phyloP scores from a whole-genome alignment of 805 yeast species.

The Wickerhamomyces pijperi region DNA sequence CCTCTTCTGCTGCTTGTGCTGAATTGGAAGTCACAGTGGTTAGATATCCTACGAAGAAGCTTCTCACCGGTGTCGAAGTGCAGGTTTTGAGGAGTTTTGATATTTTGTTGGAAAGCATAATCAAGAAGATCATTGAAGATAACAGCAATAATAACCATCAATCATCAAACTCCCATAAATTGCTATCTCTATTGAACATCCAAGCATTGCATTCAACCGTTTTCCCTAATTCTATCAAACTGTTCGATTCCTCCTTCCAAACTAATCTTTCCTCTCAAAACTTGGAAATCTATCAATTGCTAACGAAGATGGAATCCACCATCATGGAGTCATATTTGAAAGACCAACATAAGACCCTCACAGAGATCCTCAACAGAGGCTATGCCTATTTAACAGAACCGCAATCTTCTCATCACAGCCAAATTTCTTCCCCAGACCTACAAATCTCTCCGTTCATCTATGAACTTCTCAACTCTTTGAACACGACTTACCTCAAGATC shows the following conservation, averaged over 20 bases:
- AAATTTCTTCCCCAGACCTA: slow-evolving; percentile 20
- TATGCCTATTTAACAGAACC: too few relatives aligned
- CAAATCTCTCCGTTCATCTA: slow-evolving; percentile 25
- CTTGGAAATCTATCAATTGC: slow-evolving; percentile 30
- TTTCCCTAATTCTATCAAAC: slow-evolving; percentile 36
- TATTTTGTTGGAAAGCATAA: slow-evolving; percentile 30
- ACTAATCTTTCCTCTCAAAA: slow-evolving; percentile 30
- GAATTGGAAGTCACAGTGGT: slow-evolving; percentile 23
- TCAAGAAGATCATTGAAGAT: slow-evolving; percentile 29
- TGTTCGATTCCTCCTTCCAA: slow-evolving; percentile 40
- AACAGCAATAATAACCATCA: slow-evolving; percentile 18
- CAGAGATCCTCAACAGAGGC: slow-evolving; percentile 28
- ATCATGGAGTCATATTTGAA: slow-evolving; percentile 43
- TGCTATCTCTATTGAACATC: slow-evolving; percentile 44
- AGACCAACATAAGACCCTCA: slow-evolving; percentile 31
- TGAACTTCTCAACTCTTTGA: slow-evolving; percentile 35
- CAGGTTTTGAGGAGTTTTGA: slow-evolving; percentile 35
- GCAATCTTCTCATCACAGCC: slow-evolving; percentile 22
- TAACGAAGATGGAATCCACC: slow-evolving; percentile 38
- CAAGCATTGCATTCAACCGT: slow-evolving; percentile 32
- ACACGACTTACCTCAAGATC: slow-evolving; percentile 41
- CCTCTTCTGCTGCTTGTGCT: too few relatives aligned
- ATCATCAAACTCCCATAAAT: slow-evolving; percentile 28
- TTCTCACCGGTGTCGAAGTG: slow-evolving; percentile 26
- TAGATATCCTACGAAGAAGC: slow-evolving; percentile 24